These are phyloP conservation scores for Diaporthe ilicicola DNA, from an alignment of 2,329 filamentous ascomycete species.

Conservation along the genomic window DNA sequence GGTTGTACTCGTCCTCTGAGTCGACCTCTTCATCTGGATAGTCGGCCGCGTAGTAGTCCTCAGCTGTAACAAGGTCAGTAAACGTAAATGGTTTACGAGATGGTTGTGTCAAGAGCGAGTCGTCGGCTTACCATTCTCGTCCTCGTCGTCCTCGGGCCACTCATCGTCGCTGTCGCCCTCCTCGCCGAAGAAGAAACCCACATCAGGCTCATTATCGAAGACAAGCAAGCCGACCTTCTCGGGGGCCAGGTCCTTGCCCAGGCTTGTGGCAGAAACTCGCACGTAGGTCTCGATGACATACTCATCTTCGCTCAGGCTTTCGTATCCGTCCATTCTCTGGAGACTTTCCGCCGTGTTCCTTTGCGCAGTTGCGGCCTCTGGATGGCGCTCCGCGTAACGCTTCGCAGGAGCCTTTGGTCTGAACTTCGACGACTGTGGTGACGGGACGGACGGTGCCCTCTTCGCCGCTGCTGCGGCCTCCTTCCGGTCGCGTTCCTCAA, in stretches of 20 bases:
- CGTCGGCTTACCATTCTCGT: slow-evolving; percentile 68
- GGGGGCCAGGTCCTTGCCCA: slow-evolving; percentile 56
- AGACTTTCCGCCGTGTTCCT: slow-evolving; percentile 30
- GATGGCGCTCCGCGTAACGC: slow-evolving; percentile 65
- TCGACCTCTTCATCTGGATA: slow-evolving; percentile 83
- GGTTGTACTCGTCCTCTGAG: slow-evolving; percentile 72
- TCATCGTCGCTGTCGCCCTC: slow-evolving; percentile 71
- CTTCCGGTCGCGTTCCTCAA: slow-evolving; percentile 47
- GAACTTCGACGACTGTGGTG: slow-evolving; percentile 50
- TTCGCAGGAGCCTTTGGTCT: slow-evolving; percentile 64
- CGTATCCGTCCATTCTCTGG: slow-evolving; percentile 35
- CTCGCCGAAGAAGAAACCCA: slow-evolving; percentile 66
- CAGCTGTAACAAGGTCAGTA: slow-evolving; percentile 56
- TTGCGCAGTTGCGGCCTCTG: slow-evolving; percentile 44
- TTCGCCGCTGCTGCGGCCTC: slow-evolving; percentile 24
- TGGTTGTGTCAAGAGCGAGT: neutral
- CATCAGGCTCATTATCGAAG: slow-evolving; percentile 66
- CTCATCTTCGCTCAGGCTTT: slow-evolving; percentile 57
- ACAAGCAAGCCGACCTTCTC: slow-evolving; percentile 65
- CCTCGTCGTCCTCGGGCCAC: slow-evolving; percentile 66
- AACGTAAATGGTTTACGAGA: slow-evolving; percentile 8
- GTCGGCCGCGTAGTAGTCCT: slow-evolving; percentile 81
- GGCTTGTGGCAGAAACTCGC: slow-evolving; percentile 62
- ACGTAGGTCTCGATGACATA: slow-evolving; percentile 73
- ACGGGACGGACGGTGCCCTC: slow-evolving; percentile 34